Evolutionary conservation across 176 grass and related monocot species (phyloP), one percentile per base, ranked within the genome.

Genomic region (Oryza nivara): DNA sequence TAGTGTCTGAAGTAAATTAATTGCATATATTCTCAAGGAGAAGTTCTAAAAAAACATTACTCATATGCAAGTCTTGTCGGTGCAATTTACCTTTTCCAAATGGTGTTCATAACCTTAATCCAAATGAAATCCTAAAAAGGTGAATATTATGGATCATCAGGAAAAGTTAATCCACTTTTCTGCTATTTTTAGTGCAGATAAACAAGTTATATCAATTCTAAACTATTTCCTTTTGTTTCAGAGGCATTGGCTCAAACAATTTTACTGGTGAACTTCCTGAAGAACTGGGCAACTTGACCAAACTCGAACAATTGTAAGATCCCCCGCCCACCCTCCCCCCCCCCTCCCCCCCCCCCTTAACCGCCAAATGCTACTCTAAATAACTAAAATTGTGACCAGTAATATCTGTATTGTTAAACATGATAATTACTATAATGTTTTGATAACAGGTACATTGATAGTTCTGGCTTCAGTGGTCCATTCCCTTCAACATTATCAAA

Each of bases 391-490:
- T n/a, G 48, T 4, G 3, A 35, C 9, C 20, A 65, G 9, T 0
- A 1, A 76, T 52, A 12, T 75, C 13, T 36, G 0, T 3, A 1
- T 67, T 11, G 4, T 15, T 49, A 1, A 56, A 70, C 41, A 49
- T 88, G 46, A 45, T 75, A 60, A 32, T 70, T 70, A 54, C 0
- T 48, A 4, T 38, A 48, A 78, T 79, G 3, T 74, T 69, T 88
- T 3, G 36, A 73, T 72, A 6, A 64, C 52, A 98, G 92, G 80
- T 95, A 95, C 83, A 67, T 90, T 17, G 46, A 79, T 61, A 97
- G 95, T 44, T 75, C 82, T 86, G 95, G 95, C 52, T 81, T 92
- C 43, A 89, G 63, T 0, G 92, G 91, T 77, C 84, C 90, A 11
- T 28, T 98, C 25, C 92, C 92, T 76, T 77, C 75, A 32, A 47